phyloP scores from a whole-genome alignment of 495 filamentous ascomycete genomes.

The Penicillium mononematosum region DNA sequence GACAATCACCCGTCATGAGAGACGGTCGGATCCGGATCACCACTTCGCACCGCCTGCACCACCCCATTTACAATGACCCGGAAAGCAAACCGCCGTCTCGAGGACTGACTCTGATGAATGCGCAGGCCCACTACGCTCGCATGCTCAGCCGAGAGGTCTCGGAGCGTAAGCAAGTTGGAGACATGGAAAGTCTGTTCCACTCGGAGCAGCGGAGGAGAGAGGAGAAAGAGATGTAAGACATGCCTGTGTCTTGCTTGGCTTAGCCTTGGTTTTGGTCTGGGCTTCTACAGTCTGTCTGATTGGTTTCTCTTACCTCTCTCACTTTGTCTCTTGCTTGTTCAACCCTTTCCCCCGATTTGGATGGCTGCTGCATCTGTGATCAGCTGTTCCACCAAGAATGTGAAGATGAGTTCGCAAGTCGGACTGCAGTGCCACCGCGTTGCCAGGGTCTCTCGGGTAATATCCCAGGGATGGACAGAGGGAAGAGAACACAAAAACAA shows the following conservation, averaged over 20 bases:
- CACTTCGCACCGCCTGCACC: conserved; percentile 48
- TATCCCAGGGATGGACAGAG: conserved; percentile 1
- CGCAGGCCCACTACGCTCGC: conserved; percentile 52
- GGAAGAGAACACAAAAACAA: conserved; percentile 1
- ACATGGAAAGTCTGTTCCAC: conserved; percentile 63
- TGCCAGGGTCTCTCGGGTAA: conserved; percentile 4
- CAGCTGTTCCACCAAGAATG: background rate
- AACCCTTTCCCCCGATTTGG: background rate
- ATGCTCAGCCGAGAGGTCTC: conserved; percentile 68
- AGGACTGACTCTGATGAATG: conserved; percentile 82
- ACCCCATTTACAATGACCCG: conserved; percentile 42
- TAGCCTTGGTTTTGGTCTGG: conserved; percentile 1
- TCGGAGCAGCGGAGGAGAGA: conserved; percentile 28
- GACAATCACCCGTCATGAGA: conserved; percentile 97
- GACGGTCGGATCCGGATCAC: conserved; percentile 55
- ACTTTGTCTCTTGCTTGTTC: background rate
- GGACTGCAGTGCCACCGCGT: background rate
- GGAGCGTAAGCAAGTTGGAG: conserved; percentile 83
- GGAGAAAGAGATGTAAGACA: conserved; percentile 23
- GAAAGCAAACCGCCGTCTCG: conserved; percentile 52
- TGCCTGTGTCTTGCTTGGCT: background rate
- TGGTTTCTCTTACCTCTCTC: background rate
- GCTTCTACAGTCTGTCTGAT: background rate
- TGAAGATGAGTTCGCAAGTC: conserved; percentile 3
- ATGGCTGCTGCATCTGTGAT: conserved; percentile 6